phyloP scores from a whole-genome alignment of 2,329 filamentous ascomycete species.

The Cladosporium sp. region DNA sequence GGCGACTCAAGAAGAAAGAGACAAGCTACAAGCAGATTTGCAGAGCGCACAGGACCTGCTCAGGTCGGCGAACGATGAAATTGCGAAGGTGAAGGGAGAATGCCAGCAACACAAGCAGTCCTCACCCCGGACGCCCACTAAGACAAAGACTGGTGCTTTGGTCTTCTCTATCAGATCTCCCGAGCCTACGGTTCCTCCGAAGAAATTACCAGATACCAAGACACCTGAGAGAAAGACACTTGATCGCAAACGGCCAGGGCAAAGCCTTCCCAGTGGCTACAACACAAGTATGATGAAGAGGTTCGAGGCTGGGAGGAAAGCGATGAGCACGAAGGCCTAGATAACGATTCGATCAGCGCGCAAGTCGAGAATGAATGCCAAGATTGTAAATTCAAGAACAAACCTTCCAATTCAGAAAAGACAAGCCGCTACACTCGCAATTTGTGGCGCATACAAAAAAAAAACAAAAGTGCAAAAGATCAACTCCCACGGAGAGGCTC shows the following conservation, averaged over 20 bases:
- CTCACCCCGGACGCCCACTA: background rate
- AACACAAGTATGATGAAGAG: constrained; percentile 6
- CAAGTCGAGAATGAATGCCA: too few species aligned
- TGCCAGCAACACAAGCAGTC: background rate
- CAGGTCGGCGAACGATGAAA: background rate
- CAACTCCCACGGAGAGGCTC: constrained; percentile 32
- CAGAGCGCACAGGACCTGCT: background rate
- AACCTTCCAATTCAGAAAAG: background rate
- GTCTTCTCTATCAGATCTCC: constrained; percentile 9
- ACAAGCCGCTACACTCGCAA: background rate
- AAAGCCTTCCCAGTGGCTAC: background rate
- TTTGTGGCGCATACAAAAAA: background rate
- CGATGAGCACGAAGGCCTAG: background rate
- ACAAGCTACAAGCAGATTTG: background rate
- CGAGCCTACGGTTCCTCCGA: background rate
- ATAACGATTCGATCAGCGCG: too few species aligned
- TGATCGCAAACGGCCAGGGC: background rate
- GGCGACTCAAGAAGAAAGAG: constrained; percentile 8
- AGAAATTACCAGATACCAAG: background rate
- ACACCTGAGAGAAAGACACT: background rate
- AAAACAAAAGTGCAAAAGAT: constrained; percentile 21
- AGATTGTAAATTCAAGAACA: background rate
- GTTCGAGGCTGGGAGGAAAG: constrained; percentile 11
- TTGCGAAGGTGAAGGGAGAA: background rate
- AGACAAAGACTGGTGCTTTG: background rate